Evolutionary conservation across 441 rosid species (phyloP).

Genomic region (Adansonia grandidieri): DNA sequence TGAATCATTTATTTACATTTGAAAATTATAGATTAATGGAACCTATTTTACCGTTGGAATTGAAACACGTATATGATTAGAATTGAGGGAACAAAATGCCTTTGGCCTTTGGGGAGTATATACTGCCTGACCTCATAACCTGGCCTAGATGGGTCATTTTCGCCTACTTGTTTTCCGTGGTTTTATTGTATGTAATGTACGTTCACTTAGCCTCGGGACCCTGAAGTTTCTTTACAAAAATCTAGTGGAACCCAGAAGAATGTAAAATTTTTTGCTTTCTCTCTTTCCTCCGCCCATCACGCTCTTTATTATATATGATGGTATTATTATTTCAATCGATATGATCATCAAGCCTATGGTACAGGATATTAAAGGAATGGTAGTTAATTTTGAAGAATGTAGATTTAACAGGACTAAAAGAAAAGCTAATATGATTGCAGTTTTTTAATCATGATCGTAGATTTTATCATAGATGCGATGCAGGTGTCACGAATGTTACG

Average conservation of each 20-base stretch:
- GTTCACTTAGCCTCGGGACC: neutral
- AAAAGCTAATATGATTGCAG: no score
- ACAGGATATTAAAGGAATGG: no score
- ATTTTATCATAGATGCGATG: no score
- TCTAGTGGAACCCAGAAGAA: neutral
- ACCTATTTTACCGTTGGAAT: neutral
- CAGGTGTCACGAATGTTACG: no score
- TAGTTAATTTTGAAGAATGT: no score
- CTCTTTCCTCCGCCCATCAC: neutral
- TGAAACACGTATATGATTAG: neutral
- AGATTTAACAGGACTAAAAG: no score
- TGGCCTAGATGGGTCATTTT: neutral
- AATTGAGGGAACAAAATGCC: neutral
- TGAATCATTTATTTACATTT: slow-evolving; percentile 32
- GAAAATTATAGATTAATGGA: neutral
- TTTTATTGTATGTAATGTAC: no score
- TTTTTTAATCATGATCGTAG: no score
- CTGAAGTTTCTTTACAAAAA: neutral
- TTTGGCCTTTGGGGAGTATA: slow-evolving; percentile 5
- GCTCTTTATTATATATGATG: neutral
- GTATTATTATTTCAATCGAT: no score
- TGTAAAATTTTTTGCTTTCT: neutral
- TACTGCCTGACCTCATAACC: neutral
- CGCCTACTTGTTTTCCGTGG: neutral
- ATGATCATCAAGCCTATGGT: no score